A percentile compares a stretch with the other conserved stretches of the same genome.
Evolutionary conservation across 202 grass and related monocot species (phyloP).

Genomic region (Zoysia matrella): DNA sequence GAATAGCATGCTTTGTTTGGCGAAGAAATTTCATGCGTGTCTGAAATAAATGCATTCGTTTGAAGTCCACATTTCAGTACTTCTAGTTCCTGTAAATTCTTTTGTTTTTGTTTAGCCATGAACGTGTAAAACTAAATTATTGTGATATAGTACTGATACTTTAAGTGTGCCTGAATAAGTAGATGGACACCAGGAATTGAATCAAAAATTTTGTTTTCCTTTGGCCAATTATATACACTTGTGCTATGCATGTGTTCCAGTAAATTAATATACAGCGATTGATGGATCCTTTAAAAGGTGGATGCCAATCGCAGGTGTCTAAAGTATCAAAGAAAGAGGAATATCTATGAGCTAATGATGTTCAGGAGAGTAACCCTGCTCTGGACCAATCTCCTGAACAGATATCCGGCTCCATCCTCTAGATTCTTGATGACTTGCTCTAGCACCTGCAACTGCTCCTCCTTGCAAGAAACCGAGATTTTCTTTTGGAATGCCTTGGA

Average conservation of each 20-base stretch:
- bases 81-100: slow-evolving; percentile 3
- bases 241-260: slow-evolving; percentile 19
- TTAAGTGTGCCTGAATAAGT: neutral
- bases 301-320: slow-evolving; percentile 42
- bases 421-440: slow-evolving; percentile 48
- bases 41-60: slow-evolving; percentile 22
- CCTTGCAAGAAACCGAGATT: slow-evolving; percentile 40
- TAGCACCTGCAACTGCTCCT: slow-evolving; percentile 43
- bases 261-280: slow-evolving; percentile 13
- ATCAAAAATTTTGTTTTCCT: slow-evolving; percentile 46
- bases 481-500: slow-evolving; percentile 51
- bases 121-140: neutral
- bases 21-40: neutral
- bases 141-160: neutral
- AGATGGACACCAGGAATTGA: slow-evolving; percentile 11
- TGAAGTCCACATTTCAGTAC: slow-evolving; percentile 2
- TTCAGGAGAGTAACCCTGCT: slow-evolving; percentile 76
- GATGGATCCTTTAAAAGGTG: slow-evolving; percentile 45
- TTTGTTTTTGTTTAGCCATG: neutral
- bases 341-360: slow-evolving; percentile 59
- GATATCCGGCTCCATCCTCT: slow-evolving; percentile 28
- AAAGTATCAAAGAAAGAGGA: slow-evolving; percentile 17
- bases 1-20: neutral
- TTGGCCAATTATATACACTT: slow-evolving; percentile 34
- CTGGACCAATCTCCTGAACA: neutral